Evolutionary conservation across 2,329 filamentous ascomycete genomes (phyloP), one percentile per base, ranked within the genome.

Genomic region (Phaeosphaeriaceae sp.): DNA sequence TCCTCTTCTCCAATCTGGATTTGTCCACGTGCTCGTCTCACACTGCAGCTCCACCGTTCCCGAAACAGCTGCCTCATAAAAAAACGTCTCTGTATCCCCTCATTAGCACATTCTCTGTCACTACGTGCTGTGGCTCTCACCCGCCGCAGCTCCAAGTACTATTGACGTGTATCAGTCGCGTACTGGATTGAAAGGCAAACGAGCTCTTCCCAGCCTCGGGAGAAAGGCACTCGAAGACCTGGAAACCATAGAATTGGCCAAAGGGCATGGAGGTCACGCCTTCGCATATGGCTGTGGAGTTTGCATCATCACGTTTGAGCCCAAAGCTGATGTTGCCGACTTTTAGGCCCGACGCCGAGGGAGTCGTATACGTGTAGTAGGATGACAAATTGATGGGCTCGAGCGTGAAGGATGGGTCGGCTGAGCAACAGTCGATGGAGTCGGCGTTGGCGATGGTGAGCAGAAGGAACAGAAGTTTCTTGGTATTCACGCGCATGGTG

Each of bases 61-160:
- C 3, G 50, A 55, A 11, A 54, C 23, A 2, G 17, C 26, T 8
- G 49, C 48, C 17, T 21, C 32, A 42, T n/a, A 55, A 59, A 8
- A 59, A 32, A 17, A 55, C 47, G 21, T 59, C 52, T 10, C 59
- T 40, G 15, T 1, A 40, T 64, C 3, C 40, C 21, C 8, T n/a
- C 23, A n/a, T 46, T 46, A 46, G 43, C 10, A 15, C 13, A 19
- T 23, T 9, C 19, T 23, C 23, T 21, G 23, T 23, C 19, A 46
- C 19, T 4, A 5, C 17, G 43, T 11, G 22, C 43, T 22, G 9
- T 23, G 5, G 30, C 6, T 11, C 62, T 35, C 46, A 65, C 62
- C 55, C 43, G n/a, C 47, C 43, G 54, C 62, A 65, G 17, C 24
- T 59, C 56, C 59, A 65, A n/a, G 52, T 55, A 40, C 50, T 48